Conservation (phyloP, 116 monocot species). For the Trichopus zeylanicus region DNA sequence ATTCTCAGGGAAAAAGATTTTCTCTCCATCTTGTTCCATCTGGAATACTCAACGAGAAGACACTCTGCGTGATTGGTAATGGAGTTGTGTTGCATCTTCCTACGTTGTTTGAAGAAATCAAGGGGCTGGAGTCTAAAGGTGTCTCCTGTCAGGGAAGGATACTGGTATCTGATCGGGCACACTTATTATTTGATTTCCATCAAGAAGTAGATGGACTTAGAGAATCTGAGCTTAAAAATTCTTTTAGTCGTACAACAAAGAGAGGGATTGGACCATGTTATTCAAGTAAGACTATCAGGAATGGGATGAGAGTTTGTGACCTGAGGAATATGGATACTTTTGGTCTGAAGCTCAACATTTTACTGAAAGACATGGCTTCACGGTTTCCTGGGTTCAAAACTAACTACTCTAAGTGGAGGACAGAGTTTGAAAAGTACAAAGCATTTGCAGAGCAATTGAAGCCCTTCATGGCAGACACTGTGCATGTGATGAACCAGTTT, state of each 20-base stretch:
- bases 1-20: constrained; percentile 83
- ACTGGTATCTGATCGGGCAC: constrained; percentile 89
- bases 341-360: constrained; percentile 54
- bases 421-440: constrained; percentile 77
- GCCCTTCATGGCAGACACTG: constrained; percentile 77
- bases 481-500: constrained; percentile 63
- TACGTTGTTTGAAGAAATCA: constrained; percentile 80
- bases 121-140: constrained; percentile 68
- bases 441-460: constrained; percentile 68
- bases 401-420: constrained; percentile 38
- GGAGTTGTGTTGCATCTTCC: constrained; percentile 88
- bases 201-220: constrained; percentile 77
- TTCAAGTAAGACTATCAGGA: constrained; percentile 78
- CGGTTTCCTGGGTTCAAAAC: constrained; percentile 72
- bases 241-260: constrained; percentile 89
- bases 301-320: constrained; percentile 81
- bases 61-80: constrained; percentile 85
- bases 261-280: constrained; percentile 94
- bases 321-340: constrained; percentile 87
- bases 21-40: constrained; percentile 96
- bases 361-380: constrained; percentile 69
- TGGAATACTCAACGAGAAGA: constrained; percentile 79
- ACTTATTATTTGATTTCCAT: constrained; percentile 90
- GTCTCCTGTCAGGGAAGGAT: constrained; percentile 70
- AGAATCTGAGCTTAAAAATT: constrained; percentile 75